phyloP scores from a whole-genome alignment of 192 early-diverging fungal genomes.

The Coemansia furcata region DNA sequence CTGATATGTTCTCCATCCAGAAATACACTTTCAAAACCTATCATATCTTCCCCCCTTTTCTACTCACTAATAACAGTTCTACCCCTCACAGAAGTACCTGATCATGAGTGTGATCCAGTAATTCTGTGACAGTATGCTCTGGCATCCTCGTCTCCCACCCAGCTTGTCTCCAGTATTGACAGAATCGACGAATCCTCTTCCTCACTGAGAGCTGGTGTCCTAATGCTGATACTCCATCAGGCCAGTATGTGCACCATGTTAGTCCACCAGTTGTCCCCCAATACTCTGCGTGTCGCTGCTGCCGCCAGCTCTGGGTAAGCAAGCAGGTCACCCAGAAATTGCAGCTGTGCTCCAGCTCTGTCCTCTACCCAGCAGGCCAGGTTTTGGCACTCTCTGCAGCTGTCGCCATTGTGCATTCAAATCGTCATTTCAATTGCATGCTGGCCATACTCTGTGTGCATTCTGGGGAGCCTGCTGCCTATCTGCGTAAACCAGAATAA shows the following conservation, averaged over 20 bases:
- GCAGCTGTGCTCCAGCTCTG: background rate
- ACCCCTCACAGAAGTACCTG: background rate
- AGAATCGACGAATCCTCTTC: background rate
- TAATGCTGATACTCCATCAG: background rate
- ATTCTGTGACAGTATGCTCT: no score
- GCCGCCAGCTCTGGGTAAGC: background rate
- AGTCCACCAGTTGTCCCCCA: background rate
- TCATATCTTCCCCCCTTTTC: no score
- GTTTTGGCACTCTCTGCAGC: background rate
- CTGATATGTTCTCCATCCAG: no score
- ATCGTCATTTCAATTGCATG: slow-evolving; percentile 1
- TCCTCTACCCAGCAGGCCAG: background rate
- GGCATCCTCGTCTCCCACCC: background rate
- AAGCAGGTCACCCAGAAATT: background rate
- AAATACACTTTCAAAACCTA: no score
- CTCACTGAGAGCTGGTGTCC: background rate
- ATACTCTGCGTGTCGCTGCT: background rate
- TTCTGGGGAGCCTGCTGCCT: background rate
- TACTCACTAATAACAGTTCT: no score
- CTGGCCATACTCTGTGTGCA: background rate
- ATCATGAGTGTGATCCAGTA: no score
- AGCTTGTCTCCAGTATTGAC: background rate
- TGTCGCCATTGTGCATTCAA: background rate
- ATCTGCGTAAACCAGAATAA: no score
- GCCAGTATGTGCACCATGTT: background rate